Percentiles rank a stretch among this genome's conserved stretches.
Conservation (phyloP, 768 basidiomycete species). For the Trametes villosa region DNA sequence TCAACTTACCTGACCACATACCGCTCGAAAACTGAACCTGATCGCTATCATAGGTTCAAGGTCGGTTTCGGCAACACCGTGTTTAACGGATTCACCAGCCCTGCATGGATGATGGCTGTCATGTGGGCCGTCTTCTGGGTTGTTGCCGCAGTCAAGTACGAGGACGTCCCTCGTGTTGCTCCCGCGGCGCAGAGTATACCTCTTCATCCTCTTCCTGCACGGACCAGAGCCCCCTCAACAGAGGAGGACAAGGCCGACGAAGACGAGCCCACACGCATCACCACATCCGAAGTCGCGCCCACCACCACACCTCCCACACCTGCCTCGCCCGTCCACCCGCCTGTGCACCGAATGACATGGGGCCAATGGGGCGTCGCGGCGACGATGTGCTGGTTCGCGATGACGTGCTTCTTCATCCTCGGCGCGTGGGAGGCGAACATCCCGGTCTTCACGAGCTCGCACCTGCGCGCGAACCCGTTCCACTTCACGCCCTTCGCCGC, state of each 20-base stretch:
- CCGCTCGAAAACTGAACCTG: not conserved
- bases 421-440: constrained; percentile 73
- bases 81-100: constrained; percentile 72
- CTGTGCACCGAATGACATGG: constrained; percentile 13
- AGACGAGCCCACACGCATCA: constrained; percentile 2
- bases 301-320: not conserved
- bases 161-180: constrained; percentile 34
- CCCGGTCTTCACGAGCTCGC: constrained; percentile 54
- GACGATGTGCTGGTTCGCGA: constrained; percentile 74
- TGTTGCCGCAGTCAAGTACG: constrained; percentile 34
- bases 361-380: constrained; percentile 56
- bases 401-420: constrained; percentile 72
- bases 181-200: constrained; percentile 5
- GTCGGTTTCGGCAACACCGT: constrained; percentile 57
- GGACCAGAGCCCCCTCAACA: not conserved
- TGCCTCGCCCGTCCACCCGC: not conserved
- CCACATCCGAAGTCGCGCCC: constrained; percentile 8
- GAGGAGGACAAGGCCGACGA: constrained; percentile 10
- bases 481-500: constrained; percentile 64
- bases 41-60: constrained; percentile 42
- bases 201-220: constrained; percentile 9
- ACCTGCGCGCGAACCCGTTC: constrained; percentile 39
- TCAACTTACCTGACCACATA: not conserved
- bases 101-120: constrained; percentile 66
- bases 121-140: constrained; percentile 59